Evolutionary conservation across 2,329 filamentous ascomycete genomes (phyloP), one percentile per base, ranked within the genome.

Genomic region (Pseudopithomyces maydicus): DNA sequence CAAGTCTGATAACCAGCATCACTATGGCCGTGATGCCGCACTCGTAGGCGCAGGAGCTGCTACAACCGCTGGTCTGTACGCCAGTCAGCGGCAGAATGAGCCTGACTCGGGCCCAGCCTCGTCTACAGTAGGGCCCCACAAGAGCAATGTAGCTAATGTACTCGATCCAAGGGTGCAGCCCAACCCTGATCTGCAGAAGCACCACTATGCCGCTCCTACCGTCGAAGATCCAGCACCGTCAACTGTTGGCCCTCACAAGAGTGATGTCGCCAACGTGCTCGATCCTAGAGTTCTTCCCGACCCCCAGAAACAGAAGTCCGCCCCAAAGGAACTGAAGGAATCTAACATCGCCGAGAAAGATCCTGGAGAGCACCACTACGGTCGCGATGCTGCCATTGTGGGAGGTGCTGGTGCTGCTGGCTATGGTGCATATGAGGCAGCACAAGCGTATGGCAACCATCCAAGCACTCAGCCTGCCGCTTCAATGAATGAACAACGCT

Each of bases 121-220:
- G 5, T 59, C 41, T 10, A 70, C 65, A 7, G 60, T 65, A n/a
- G 72, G 73, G 7, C 70, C 72, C 20, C 72, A 75, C 49, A 61
- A 65, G 19, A 74, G 72, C 52, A 70, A 72, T 36, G 62, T 62
- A 12, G 72, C 67, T 1, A 75, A 75, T 54, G 54, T 63, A 32
- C 62, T 78, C 10, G 76, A 78, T 38, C 75, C 77, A 23, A 48
- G 61, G 23, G 64, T 65, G 15, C 64, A 68, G 26, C 64, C 66
- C 17, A 57, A 66, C n/a, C 63, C 63, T 14, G 52, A 45, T 46
- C 38, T 63, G 6, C 63, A 65, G 23, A 64, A 61, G 44, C 63
- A 68, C 32, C 67, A 65, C 15, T 58, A 63, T 7, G 54, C 68
- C 33, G 62, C 60, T 22, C 52, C 67, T 0, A 67, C 65, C 3